These are phyloP conservation scores for Dendrobium officinale DNA, from an alignment of 106 monocot genomes.

Conservation along the genomic window DNA sequence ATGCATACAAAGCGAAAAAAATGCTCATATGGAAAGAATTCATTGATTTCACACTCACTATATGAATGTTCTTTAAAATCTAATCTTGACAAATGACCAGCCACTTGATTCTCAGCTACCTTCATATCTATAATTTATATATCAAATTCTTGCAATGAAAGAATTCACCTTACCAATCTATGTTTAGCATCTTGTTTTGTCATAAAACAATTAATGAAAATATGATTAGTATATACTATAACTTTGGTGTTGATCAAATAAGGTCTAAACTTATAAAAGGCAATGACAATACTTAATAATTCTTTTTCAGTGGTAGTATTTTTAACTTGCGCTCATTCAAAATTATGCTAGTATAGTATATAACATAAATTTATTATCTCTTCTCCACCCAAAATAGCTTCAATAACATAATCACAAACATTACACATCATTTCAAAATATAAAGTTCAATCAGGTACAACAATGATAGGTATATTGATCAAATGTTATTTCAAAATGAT, in stretches of 20 bases:
- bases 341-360: background rate
- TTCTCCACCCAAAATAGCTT: background rate
- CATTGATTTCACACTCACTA: no score
- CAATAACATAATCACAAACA: background rate
- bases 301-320: constrained; percentile 5
- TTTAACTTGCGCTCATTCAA: background rate
- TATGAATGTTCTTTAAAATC: no score
- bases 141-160: constrained; percentile 4
- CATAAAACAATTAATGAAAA: background rate
- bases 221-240: background rate
- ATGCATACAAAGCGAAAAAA: no score
- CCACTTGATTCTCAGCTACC: background rate
- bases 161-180: background rate
- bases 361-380: background rate
- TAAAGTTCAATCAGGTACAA: background rate
- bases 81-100: background rate
- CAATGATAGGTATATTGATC: no score
- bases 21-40: no score
- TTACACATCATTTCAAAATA: background rate
- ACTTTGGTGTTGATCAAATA: background rate
- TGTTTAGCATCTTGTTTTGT: background rate
- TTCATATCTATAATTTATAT: background rate
- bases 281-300: background rate
- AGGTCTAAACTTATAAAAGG: constrained; percentile 4
- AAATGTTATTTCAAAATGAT: no score